These are phyloP conservation scores for Aphanomyces cochlioides DNA, from an alignment of 352 stramenopile genomes.

Conservation along the genomic window DNA sequence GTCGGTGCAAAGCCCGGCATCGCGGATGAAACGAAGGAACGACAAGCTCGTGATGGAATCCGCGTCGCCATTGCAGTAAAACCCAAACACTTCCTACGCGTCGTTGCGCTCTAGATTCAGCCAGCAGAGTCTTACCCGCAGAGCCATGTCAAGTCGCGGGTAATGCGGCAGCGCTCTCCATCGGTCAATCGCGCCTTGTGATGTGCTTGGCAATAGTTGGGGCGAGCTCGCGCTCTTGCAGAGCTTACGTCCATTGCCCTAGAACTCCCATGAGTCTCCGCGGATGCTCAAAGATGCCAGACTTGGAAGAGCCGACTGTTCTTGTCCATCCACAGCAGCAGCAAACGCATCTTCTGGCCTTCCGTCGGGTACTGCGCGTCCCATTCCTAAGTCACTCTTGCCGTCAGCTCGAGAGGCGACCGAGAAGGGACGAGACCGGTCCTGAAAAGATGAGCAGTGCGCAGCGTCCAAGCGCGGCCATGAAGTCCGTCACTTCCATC, in stretches of 20 bases:
- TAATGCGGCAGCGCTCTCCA: constrained; percentile 8
- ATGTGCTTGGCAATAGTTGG: background rate
- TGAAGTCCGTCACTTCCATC: constrained; percentile 12
- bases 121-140: background rate
- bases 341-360: constrained; percentile 19
- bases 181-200: background rate
- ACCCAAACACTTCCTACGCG: background rate
- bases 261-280: too few relatives aligned
- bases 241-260: constrained; percentile 11
- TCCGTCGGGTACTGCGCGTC: constrained; percentile 14
- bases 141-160: background rate
- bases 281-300: too few relatives aligned
- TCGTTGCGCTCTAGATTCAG: background rate
- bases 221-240: constrained; percentile 5
- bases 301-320: constrained; percentile 21
- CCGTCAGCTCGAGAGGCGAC: background rate
- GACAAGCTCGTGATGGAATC: constrained; percentile 10
- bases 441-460: constrained; percentile 14
- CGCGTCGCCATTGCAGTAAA: constrained; percentile 6
- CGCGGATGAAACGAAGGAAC: constrained; percentile 7
- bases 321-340: constrained; percentile 26
- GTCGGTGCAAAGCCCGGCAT: constrained; percentile 1
- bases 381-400: constrained; percentile 5
- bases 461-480: background rate
- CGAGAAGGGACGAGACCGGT: background rate